Percentiles rank a stretch among this genome's conserved stretches.
Evolutionary conservation across 306 rosid genomes (phyloP).

Genomic region (Begonia fuchsioides): DNA sequence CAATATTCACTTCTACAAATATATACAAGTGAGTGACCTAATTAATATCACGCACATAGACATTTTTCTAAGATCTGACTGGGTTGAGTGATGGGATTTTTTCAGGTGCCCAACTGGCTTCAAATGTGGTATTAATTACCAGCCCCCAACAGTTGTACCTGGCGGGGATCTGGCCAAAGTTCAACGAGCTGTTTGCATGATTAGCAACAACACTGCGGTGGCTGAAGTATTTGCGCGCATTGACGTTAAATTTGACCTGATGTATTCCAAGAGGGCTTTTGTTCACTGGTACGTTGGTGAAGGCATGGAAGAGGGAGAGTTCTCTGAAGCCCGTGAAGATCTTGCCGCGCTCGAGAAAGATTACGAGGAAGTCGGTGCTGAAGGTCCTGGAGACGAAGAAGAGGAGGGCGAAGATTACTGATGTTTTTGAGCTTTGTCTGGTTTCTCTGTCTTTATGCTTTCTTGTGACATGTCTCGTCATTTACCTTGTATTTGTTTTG

Average conservation of each 20-base stretch:
- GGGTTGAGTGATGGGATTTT: not conserved
- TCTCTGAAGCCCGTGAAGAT: conserved; percentile 98
- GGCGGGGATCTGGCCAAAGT: conserved; percentile 94
- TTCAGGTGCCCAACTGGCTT: conserved; percentile 97
- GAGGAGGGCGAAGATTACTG: conserved; percentile 68
- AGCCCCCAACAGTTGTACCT: conserved; percentile 96
- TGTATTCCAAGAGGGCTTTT: conserved; percentile 98
- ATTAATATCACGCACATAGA: too few species aligned
- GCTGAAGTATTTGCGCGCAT: conserved; percentile 99
- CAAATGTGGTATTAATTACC: conserved; percentile 95
- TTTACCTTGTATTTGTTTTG: conserved; percentile 18
- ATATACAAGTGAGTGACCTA: too few species aligned
- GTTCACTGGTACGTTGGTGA: conserved; percentile 99
- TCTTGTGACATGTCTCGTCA: conserved; percentile 20
- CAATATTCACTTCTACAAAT: too few species aligned
- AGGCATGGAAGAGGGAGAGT: conserved; percentile 99
- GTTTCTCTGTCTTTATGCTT: conserved; percentile 16
- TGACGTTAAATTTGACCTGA: conserved; percentile 92
- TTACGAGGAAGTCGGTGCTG: conserved; percentile 97
- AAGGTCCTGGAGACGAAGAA: conserved; percentile 82
- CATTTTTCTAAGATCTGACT: too few species aligned
- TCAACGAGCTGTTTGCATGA: conserved; percentile 98
- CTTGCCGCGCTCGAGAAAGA: conserved; percentile 99
- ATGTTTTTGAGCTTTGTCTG: conserved; percentile 1
- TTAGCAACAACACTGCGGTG: conserved; percentile 97